Base-by-base conservation (phyloP, 2,329 filamentous ascomycete genomes). In the Botrytis pseudocinerea region DNA sequence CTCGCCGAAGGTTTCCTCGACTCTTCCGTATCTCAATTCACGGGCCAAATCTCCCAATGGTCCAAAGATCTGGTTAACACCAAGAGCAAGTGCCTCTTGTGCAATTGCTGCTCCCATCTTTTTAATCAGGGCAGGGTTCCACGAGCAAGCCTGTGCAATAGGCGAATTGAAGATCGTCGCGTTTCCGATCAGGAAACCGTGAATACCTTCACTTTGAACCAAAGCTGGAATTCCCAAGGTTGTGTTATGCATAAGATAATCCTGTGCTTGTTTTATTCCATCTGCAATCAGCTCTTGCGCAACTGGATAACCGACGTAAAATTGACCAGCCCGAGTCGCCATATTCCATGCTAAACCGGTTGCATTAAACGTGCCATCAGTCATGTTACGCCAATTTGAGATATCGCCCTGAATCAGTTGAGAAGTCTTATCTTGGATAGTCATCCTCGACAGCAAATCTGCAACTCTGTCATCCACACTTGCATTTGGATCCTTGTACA, bases 121-220 rank as follows among this genome's bases (percentile, higher is more conserved):
- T 76, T 89, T 82, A 5, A 93, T 83, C 22, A 93, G 82, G 59
- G 83, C 85, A 0, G 87, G 87, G 79, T 94, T 92, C 83, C 90
- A 94, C 0, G 91, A 91, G 78, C 90, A 93, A 25, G 88, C 91
- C 70, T 92, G 88, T 12, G 85, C 91, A 76, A 94, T 93, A 0
- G 92, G 92, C 1, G 90, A 92, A 82, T 93, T 94, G 84, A 93
- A 94, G 74, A 94, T 92, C 1, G 92, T 94, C 4, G 91, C 91
- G 80, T 93, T 93, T 16, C 87, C 87, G 61, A 91, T 87, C 46
- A 93, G 83, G 76, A 93, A 90, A 1, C 91, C 92, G 78, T 94
- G 92, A 62, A 94, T 91, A 54, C 89, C 91, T 82, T 94, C 92
- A 5, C 88, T 91, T 81, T 94, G 92, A 22, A 92, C 89, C 76